Conservation (phyloP, 1,139 yeast genomes). For the Blastobotrys serpentis region DNA sequence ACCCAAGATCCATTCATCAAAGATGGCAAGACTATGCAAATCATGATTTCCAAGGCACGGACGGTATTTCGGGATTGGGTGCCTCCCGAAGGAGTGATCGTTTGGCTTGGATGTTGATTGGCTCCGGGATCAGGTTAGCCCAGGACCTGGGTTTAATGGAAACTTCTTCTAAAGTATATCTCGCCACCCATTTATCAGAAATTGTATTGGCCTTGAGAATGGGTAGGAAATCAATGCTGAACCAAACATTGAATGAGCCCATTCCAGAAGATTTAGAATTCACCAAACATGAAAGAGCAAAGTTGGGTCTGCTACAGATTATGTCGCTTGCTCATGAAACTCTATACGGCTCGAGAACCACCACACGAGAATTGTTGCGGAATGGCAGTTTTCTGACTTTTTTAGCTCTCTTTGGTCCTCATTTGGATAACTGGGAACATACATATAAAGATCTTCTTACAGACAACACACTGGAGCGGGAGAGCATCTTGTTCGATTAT, state of each 20-base stretch:
- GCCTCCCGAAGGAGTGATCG: slow-evolving; percentile 85
- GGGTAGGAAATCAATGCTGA: slow-evolving; percentile 40
- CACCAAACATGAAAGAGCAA: slow-evolving; percentile 69
- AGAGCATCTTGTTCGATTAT: slow-evolving; percentile 75
- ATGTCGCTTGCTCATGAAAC: slow-evolving; percentile 83
- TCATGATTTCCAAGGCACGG: slow-evolving; percentile 40
- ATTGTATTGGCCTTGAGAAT: slow-evolving; percentile 46
- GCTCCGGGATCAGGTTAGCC: slow-evolving; percentile 80
- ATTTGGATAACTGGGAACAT: slow-evolving; percentile 74
- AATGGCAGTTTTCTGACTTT: slow-evolving; percentile 68
- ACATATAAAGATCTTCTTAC: slow-evolving; percentile 57
- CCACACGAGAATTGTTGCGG: slow-evolving; percentile 38
- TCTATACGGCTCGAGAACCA: slow-evolving; percentile 52
- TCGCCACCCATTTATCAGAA: slow-evolving; percentile 85
- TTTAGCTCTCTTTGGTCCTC: slow-evolving; percentile 69
- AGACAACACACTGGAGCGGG: slow-evolving; percentile 59
- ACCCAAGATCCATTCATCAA: slow-evolving; percentile 91
- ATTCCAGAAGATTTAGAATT: slow-evolving; percentile 45
- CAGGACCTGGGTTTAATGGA: slow-evolving; percentile 85
- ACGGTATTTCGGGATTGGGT: slow-evolving; percentile 68
- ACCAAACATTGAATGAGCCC: slow-evolving; percentile 34
- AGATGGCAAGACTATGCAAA: slow-evolving; percentile 87
- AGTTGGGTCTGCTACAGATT: slow-evolving; percentile 73
- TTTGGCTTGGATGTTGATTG: slow-evolving; percentile 93
- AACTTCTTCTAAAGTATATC: slow-evolving; percentile 65